Evolutionary conservation across 305 asterid genomes (phyloP), one percentile per base, ranked within the genome.

Genomic region (Solanum hybrid): DNA sequence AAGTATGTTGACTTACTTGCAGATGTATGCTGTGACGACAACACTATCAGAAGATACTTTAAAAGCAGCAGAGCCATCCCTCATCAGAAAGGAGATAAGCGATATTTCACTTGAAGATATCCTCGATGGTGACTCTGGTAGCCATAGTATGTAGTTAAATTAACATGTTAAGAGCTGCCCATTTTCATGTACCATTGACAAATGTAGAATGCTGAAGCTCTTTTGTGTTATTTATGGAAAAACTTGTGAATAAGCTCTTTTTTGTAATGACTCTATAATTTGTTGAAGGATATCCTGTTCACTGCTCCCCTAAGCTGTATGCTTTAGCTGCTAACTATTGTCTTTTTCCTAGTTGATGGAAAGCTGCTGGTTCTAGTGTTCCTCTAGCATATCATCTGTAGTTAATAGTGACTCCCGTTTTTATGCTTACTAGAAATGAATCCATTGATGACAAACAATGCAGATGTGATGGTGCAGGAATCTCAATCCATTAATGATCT

Each of bases 11-110:
- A 38, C 92, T 89, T 90, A 36, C 90, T 89, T 93, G 89, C 96
- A 97, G 93, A 96, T 97, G 91, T n/a, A n/a, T n/a, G 99, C 99
- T 82, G 98, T 97, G 84, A 95, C 99, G 8, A 97, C 99, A 14
- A 94, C 99, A 75, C 92, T 96, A 86, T 90, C 96, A 87, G 97
- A 94, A 92, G 96, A 95, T 89, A 89, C 91, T 88, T 80, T 96
- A 91, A 90, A 90, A 90, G 93, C 91, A 89, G 98, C 96, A 4
- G 96, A 94, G 91, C 99, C 99, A 66, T 93, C 98, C 73, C 93
- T 97, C 91, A 92, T 96, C 94, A 93, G 96, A 91, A 95, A 94
- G 94, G 98, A 94, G 69, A 97, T 97, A 88, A 94, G 98, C 92
- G 92, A 93, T 88, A 93, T 97, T 92, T 92, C 97, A 88, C 94